phyloP scores from a whole-genome alignment of 1,284 basidiomycete genomes.

The Mycena sp. region DNA sequence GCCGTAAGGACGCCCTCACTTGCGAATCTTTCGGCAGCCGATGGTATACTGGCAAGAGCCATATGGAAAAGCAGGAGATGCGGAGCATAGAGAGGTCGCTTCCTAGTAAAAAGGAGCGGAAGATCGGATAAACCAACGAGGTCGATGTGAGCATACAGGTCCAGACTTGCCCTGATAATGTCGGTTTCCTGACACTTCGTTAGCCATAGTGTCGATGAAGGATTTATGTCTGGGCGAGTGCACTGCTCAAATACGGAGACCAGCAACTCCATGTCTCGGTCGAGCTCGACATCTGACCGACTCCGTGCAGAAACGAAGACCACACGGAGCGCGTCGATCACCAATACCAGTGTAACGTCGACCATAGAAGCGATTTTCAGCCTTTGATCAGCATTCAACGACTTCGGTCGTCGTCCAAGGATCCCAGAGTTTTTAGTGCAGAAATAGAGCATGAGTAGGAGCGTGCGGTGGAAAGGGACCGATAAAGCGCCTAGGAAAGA shows the following conservation, averaged over 20 bases:
- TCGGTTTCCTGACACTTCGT: constrained; percentile 84
- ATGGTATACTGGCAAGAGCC: constrained; percentile 80
- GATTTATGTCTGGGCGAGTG: constrained; percentile 71
- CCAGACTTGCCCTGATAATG: constrained; percentile 80
- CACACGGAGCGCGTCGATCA: constrained; percentile 76
- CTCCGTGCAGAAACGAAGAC: constrained; percentile 72
- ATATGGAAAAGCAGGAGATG: constrained; percentile 89
- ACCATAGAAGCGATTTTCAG: constrained; percentile 64
- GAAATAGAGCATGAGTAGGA: constrained; percentile 85
- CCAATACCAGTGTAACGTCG: constrained; percentile 70
- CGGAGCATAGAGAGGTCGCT: constrained; percentile 74
- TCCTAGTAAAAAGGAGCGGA: constrained; percentile 65
- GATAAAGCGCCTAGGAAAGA: constrained; percentile 77
- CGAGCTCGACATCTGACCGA: constrained; percentile 66
- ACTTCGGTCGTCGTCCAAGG: constrained; percentile 57
- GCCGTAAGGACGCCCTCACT: constrained; percentile 85
- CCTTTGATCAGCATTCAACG: constrained; percentile 68
- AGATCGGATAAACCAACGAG: constrained; percentile 74
- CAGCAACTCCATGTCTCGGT: constrained; percentile 83
- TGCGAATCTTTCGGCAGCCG: constrained; percentile 86
- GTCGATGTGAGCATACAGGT: constrained; percentile 78
- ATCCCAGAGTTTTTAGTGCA: constrained; percentile 71
- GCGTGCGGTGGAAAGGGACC: constrained; percentile 80
- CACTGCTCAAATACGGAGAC: constrained; percentile 87
- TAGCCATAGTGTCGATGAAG: constrained; percentile 79